These are phyloP conservation scores for Camellia sinensis DNA, from an alignment of 148 eudicot species.

Conservation along the genomic window DNA sequence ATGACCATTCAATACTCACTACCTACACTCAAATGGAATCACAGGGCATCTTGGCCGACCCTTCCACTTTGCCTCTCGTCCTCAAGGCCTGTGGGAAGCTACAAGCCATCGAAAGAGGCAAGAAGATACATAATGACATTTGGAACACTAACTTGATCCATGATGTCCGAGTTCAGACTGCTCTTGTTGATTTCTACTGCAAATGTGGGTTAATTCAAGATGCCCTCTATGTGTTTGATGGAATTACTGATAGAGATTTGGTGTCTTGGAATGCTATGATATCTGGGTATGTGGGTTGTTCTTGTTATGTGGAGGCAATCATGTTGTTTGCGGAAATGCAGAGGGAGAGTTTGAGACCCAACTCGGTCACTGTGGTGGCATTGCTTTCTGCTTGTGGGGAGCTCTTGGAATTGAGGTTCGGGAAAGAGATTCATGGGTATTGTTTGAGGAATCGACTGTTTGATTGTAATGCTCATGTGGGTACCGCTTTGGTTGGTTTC, in stretches of 20 bases:
- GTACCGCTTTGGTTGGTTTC: slow-evolving; percentile 46
- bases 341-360: slow-evolving; percentile 36
- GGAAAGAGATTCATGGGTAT: slow-evolving; percentile 56
- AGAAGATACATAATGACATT: slow-evolving; percentile 28
- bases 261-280: slow-evolving; percentile 66
- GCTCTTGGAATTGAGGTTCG: slow-evolving; percentile 32
- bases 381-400: slow-evolving; percentile 45
- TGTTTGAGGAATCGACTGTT: slow-evolving; percentile 48
- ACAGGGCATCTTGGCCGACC: slow-evolving; percentile 30
- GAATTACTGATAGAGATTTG: slow-evolving; percentile 46
- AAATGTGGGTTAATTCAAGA: slow-evolving; percentile 43
- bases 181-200: slow-evolving; percentile 46
- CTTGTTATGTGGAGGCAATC: slow-evolving; percentile 34
- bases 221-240: slow-evolving; percentile 43
- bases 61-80: slow-evolving; percentile 33
- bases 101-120: slow-evolving; percentile 42
- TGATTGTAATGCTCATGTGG: slow-evolving; percentile 36
- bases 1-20: slow-evolving; percentile 36
- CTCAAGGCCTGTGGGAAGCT: slow-evolving; percentile 50
- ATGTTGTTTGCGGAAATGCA: slow-evolving; percentile 35
- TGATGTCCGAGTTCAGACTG: slow-evolving; percentile 41
- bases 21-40: slow-evolving; percentile 42
- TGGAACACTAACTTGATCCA: slow-evolving; percentile 17
- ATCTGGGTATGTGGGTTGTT: slow-evolving; percentile 43
- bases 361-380: slow-evolving; percentile 41